Base-by-base conservation (phyloP, 495 filamentous ascomycete species). In the Penicillium mononematosum region DNA sequence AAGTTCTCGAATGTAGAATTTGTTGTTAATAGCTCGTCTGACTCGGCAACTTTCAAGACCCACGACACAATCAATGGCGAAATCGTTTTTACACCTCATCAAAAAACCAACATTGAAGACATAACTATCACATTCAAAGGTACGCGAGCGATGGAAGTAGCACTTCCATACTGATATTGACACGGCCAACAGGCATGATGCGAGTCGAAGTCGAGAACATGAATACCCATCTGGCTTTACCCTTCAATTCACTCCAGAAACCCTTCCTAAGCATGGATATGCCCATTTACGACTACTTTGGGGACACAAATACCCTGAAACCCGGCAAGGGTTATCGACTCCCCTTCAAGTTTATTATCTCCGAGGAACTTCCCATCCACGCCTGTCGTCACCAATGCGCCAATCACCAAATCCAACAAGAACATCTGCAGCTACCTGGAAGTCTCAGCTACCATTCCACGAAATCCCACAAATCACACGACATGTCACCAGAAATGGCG, bases 401-500 rank as follows among this genome's bases (percentile, higher is more conserved):
- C 29, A 46, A 58, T 27, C 14, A 22, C 24, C 41, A 53, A 20
- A 20, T 53, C 22, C 44, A 48, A n/a, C 22, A 53, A 12, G 49
- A 58, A 58, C 56, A 58, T n/a, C 43, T 58, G 5, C 49, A 44
- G 5, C 42, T 53, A 4, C 56, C 50, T 12, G 22, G 50, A 22
- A 53, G 43, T 46, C 43, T 58, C 10, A 27, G 43, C 34, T 22
- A 47, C n/a, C 32, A 34, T 7, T 24, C 14, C 2, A 32, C 31
- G 12, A 42, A 53, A 11, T 34, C 19, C 4, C 11, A 31, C 1
- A 16, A 29, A 12, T 3, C 7, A 2, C 48, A 47, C 5, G 56
- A 58, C 25, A 58, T 58, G 56, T 42, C 56, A 14, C 56, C 56
- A 17, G 20, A 45, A 3, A 47, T 42, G 32, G 44, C 32, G 19